Conservation (phyloP, 768 basidiomycete species). For the Tricholoma terreum region DNA sequence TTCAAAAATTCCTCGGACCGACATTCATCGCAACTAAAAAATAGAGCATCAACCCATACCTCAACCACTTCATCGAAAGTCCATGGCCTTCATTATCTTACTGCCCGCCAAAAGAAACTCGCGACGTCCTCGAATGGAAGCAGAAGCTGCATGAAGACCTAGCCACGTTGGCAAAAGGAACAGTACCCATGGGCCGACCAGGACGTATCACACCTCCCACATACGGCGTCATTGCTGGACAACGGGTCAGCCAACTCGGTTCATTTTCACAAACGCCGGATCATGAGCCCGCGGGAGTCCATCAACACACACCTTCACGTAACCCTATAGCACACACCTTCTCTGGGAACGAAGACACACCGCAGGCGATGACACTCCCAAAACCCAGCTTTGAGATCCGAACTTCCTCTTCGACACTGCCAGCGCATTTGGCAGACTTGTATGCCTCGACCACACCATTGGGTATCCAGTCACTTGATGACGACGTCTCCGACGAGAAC, state of each 20-base stretch:
- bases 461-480: not conserved
- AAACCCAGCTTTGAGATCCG: not conserved
- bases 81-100: not conserved
- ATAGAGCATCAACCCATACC: not conserved
- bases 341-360: not conserved
- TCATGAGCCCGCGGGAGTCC: not conserved
- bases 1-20: not conserved
- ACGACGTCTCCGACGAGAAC: not conserved
- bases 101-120: not conserved
- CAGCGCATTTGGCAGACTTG: not conserved
- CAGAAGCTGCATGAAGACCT: not conserved
- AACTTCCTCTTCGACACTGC: not conserved
- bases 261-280: not conserved
- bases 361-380: not conserved
- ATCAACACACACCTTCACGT: not conserved
- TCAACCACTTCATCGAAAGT: not conserved
- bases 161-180: not conserved
- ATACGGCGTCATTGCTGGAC: not conserved
- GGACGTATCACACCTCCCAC: not conserved
- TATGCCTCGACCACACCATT: not conserved
- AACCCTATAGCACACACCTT: not conserved
- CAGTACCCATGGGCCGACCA: not conserved
- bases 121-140: not conserved
- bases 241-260: not conserved
- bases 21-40: not conserved